Evolutionary conservation across 2,329 filamentous ascomycete species (phyloP).

Genomic region (Scortechinia acanthostroma): DNA sequence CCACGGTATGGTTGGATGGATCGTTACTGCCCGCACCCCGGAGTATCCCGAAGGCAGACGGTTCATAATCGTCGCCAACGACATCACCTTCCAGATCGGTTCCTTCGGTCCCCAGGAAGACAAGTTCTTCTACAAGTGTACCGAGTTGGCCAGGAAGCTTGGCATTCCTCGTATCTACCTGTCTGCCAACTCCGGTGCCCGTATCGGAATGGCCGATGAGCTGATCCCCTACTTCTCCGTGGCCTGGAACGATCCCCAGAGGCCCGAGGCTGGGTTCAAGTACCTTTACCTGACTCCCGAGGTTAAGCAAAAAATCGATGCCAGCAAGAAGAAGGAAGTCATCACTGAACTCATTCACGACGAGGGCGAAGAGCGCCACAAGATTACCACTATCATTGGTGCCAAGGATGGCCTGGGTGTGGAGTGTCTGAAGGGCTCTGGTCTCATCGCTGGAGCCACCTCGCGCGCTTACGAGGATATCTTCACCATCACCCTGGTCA

Average conservation of each 20-base stretch:
- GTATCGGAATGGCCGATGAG: conserved; percentile 92
- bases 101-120: conserved; percentile 96
- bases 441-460: conserved; percentile 95
- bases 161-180: conserved; percentile 96
- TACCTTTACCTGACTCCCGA: conserved; percentile 90
- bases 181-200: conserved; percentile 96
- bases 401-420: conserved; percentile 94
- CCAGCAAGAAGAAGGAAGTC: conserved; percentile 66
- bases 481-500: conserved; percentile 95
- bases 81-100: conserved; percentile 98
- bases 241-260: conserved; percentile 81
- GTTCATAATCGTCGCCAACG: conserved; percentile 96
- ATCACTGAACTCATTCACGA: conserved; percentile 83
- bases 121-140: conserved; percentile 98
- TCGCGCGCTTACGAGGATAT: conserved; percentile 97
- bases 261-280: conserved; percentile 85
- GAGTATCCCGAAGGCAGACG: conserved; percentile 89
- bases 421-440: conserved; percentile 91
- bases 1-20: conserved; percentile 97
- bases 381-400: conserved; percentile 89
- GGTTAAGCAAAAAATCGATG: conserved; percentile 79
- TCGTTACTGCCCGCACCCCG: conserved; percentile 87
- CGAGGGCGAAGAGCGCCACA: conserved; percentile 82
- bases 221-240: conserved; percentile 95
- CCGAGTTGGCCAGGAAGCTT: conserved; percentile 84